Percentiles rank a stretch among this genome's conserved stretches.
Evolutionary conservation across 495 filamentous ascomycete species (phyloP).

Genomic region (Trichoderma parareesei): DNA sequence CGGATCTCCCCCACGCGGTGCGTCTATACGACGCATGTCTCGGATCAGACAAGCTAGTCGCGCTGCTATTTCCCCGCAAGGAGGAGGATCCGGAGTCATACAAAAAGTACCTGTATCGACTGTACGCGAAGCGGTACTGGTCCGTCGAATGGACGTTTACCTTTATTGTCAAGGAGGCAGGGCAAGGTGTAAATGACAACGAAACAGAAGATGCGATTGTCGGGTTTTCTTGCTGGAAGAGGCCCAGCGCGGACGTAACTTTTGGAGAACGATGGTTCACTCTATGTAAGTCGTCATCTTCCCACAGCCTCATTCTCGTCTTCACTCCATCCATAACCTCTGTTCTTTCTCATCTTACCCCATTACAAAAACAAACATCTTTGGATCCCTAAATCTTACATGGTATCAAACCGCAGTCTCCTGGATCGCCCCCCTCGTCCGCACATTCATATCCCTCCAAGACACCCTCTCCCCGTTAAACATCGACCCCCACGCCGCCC

Average conservation of each 20-base stretch:
- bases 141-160: not conserved
- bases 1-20: constrained; percentile 3
- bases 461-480: not conserved
- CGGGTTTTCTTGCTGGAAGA: not conserved
- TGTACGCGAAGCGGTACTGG: constrained; percentile 7
- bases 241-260: not conserved
- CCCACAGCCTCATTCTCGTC: not conserved
- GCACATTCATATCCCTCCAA: not conserved
- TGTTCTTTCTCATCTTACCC: no score
- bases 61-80: not conserved
- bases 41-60: not conserved
- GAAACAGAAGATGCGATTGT: not conserved
- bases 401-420: not conserved
- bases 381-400: no score
- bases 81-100: not conserved
- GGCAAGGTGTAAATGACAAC: not conserved
- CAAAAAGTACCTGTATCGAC: not conserved
- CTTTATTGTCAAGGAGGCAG: not conserved
- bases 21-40: not conserved
- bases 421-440: constrained; percentile 8
- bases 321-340: not conserved
- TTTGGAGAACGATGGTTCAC: not conserved
- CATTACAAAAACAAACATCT: not conserved
- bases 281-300: not conserved
- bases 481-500: not conserved